Evolutionary conservation across 169 alveolate genomes (phyloP), one percentile per base, ranked within the genome.

Genomic region (Besnoitia besnoiti): DNA sequence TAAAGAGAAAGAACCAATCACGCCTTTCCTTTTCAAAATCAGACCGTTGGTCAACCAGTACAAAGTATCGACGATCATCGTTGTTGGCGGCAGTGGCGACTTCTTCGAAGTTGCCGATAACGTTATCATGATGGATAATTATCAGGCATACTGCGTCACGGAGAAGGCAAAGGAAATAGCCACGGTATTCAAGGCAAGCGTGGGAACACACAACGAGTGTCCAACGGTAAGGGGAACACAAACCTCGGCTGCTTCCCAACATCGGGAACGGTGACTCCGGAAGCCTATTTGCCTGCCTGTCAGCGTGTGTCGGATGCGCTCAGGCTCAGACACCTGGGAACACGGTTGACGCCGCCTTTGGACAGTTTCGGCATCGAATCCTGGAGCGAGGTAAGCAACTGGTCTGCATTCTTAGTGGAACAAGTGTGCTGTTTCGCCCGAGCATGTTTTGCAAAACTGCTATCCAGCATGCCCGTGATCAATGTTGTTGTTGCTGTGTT

Each of bases 61-160:
- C 50, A 73, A 59, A 12, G 79, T 85, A 14, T 76, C 90, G 42
- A 91, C 94, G 5, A 49, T 95, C 27, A 89, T 95, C 80, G 96
- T 95, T 24, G 93, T 95, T 19, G 96, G 96, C 61, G 96, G 95
- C 12, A 85, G 94, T 16, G 96, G 96, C 0, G 96, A 95, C 85
- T 95, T 91, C 92, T 95, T 95, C 55, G 91, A 90, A 4, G 94
- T 93, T 39, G 96, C 96, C 5, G 96, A 95, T 62, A 62, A 93
- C 50, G 95, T 92, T 76, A 89, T 94, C 35, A 85, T 79, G 85
- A 88, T 94, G 93, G 96, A 94, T 39, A 87, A 90, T 55, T 94
- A 94, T 62, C 85, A 84, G 79, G 93, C 93, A 10, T 88, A 82
- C 73, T 90, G 85, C 77, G 96, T 94, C 82, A 94, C 96, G 0